Percentiles rank a stretch among this genome's conserved stretches.
These are phyloP conservation scores for Turnera subulata DNA, from an alignment of 345 rosid species.

Conservation along the genomic window DNA sequence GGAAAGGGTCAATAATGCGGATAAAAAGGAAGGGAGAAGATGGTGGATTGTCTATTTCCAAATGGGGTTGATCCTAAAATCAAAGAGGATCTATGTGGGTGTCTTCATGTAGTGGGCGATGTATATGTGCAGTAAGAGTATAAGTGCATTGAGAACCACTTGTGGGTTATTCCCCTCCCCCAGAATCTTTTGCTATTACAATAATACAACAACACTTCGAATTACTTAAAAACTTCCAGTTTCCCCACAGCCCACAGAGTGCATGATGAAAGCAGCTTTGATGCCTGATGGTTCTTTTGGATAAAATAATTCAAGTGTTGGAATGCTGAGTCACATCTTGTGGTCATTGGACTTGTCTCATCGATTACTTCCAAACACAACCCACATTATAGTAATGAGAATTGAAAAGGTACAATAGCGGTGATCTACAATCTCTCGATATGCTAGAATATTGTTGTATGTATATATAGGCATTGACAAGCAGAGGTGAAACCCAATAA, in stretches of 20 bases:
- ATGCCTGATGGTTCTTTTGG: constrained; percentile 29
- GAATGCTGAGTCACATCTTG: constrained; percentile 31
- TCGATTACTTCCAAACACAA: constrained; percentile 31
- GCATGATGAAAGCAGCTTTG: constrained; percentile 32
- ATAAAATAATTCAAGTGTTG: no score
- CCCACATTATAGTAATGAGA: no score
- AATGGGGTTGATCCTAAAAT: constrained; percentile 14
- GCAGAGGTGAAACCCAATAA: no score
- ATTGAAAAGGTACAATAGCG: no score
- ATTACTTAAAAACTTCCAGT: constrained; percentile 13
- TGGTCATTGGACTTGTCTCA: constrained; percentile 24
- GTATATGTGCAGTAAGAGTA: constrained; percentile 22
- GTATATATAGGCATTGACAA: no score
- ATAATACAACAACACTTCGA: not conserved
- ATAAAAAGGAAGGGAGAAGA: constrained; percentile 16
- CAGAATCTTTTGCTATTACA: constrained; percentile 25
- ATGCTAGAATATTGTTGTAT: no score
- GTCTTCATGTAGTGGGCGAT: constrained; percentile 28
- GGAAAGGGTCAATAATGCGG: constrained; percentile 21
- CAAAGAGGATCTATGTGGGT: constrained; percentile 29
- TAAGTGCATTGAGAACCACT: constrained; percentile 30
- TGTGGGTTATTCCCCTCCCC: constrained; percentile 24
- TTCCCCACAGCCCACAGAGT: constrained; percentile 15
- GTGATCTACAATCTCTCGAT: no score
- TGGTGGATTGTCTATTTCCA: constrained; percentile 20